These are phyloP conservation scores for Pseudogymnoascus sp. DNA, from an alignment of 2,329 filamentous ascomycete species.

Conservation along the genomic window DNA sequence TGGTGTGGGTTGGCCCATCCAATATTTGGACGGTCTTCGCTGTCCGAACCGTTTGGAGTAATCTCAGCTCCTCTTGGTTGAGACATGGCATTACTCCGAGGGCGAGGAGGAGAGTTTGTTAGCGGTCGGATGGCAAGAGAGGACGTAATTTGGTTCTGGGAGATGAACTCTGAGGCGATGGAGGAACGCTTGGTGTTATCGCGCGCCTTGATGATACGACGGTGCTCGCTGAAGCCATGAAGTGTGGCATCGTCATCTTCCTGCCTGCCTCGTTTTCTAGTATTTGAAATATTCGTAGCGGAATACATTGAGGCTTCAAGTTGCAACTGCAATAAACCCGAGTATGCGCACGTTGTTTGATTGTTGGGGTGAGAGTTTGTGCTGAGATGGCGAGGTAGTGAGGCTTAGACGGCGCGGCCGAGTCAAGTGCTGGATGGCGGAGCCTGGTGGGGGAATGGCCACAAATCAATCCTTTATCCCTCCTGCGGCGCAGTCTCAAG, in stretches of 20 bases:
- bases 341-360: not conserved
- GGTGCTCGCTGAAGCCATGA: slow-evolving; percentile 27
- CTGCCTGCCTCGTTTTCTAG: not conserved
- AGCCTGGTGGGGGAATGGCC: not conserved
- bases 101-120: slow-evolving; percentile 9
- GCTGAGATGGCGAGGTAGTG: not conserved
- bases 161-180: not conserved
- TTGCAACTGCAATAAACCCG: not conserved
- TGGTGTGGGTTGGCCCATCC: slow-evolving; percentile 23
- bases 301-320: not conserved
- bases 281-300: not conserved
- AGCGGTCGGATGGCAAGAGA: slow-evolving; percentile 12
- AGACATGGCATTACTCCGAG: slow-evolving; percentile 13
- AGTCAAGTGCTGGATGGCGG: not conserved
- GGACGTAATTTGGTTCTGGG: slow-evolving; percentile 17
- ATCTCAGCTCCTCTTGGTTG: slow-evolving; percentile 21
- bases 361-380: not conserved
- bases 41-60: slow-evolving; percentile 27
- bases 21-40: slow-evolving; percentile 21
- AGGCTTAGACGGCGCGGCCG: not conserved
- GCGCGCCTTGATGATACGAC: slow-evolving; percentile 12
- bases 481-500: not conserved
- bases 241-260: slow-evolving; percentile 21
- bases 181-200: slow-evolving; percentile 3
- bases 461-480: not conserved